Conservation (phyloP, 805 yeast species). For the Saccharomycopsis lassenensis region DNA sequence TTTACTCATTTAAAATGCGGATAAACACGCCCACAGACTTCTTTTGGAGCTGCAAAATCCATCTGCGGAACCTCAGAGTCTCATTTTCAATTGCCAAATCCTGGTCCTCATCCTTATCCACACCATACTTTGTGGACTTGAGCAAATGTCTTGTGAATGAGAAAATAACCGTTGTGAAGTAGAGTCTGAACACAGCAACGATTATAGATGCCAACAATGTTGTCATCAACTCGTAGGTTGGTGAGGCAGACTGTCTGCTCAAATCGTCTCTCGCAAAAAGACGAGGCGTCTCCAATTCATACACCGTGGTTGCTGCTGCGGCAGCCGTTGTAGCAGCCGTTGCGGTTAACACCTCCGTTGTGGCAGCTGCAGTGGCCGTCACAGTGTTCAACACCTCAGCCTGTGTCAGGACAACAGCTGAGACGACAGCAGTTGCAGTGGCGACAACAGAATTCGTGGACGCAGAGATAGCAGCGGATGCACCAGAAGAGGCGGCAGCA, state of each 20-base stretch:
- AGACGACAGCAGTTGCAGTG: constrained; percentile 7
- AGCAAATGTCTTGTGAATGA: constrained; percentile 51
- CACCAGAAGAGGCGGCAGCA: background rate
- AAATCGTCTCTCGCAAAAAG: constrained; percentile 1
- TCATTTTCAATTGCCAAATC: no score
- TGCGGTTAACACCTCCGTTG: background rate
- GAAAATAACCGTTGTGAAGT: constrained; percentile 47
- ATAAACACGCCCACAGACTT: no score
- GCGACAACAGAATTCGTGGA: constrained; percentile 5
- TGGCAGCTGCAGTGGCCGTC: background rate
- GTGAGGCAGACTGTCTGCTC: constrained; percentile 51
- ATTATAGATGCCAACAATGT: constrained; percentile 40
- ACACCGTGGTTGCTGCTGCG: constrained; percentile 21
- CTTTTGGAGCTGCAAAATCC: no score
- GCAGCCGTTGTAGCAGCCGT: constrained; percentile 4
- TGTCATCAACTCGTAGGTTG: constrained; percentile 43
- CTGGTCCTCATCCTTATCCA: constrained; percentile 24
- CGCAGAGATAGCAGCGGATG: background rate
- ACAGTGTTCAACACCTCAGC: no score
- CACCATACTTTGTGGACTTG: constrained; percentile 33
- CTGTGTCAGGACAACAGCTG: no score
- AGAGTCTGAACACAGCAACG: constrained; percentile 40
- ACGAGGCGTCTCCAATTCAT: constrained; percentile 21
- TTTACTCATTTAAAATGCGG: no score
- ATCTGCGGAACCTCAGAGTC: no score